A percentile compares a stretch with the other conserved stretches of the same genome.
Evolutionary conservation across 495 filamentous ascomycete species (phyloP).

Genomic region (Penicillium egyptiacum): DNA sequence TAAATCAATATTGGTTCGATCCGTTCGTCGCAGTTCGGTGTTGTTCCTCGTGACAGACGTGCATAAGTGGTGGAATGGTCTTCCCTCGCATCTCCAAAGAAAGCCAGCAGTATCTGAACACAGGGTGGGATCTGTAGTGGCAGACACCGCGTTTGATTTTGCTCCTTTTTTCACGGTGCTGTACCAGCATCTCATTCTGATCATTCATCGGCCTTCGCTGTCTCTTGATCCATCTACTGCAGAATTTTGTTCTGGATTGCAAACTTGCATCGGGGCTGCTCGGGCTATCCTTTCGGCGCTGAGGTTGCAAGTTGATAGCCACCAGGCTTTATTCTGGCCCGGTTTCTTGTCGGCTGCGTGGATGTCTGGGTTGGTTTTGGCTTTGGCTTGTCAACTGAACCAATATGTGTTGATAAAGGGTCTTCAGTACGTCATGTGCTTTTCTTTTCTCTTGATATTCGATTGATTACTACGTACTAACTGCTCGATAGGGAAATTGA

Average conservation of each 20-base stretch:
- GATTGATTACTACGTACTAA: slow-evolving; percentile 7
- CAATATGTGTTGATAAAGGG: slow-evolving; percentile 41
- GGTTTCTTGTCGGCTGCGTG: slow-evolving; percentile 42
- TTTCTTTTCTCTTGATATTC: neutral
- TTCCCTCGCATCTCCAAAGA: slow-evolving; percentile 34
- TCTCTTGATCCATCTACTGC: slow-evolving; percentile 36
- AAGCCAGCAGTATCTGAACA: neutral
- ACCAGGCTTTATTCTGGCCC: slow-evolving; percentile 44
- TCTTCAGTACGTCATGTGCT: slow-evolving; percentile 28
- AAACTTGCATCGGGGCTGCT: slow-evolving; percentile 44
- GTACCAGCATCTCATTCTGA: slow-evolving; percentile 67
- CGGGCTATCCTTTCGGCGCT: slow-evolving; percentile 38
- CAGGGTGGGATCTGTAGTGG: neutral
- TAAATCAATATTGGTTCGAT: slow-evolving; percentile 42
- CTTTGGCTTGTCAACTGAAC: slow-evolving; percentile 42
- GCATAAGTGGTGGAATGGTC: slow-evolving; percentile 48
- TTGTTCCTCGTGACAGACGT: slow-evolving; percentile 43
- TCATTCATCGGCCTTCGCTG: slow-evolving; percentile 53
- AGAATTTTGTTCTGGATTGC: slow-evolving; percentile 41
- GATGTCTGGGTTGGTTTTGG: slow-evolving; percentile 44
- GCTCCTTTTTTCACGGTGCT: slow-evolving; percentile 55
- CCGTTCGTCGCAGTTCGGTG: slow-evolving; percentile 36
- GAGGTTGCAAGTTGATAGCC: slow-evolving; percentile 28
- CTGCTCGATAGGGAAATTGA: slow-evolving; percentile 33
- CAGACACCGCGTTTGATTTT: slow-evolving; percentile 36